Percentiles rank a stretch among this genome's conserved stretches.
phyloP scores from a whole-genome alignment of 2,329 filamentous ascomycete genomes.

The Tolypocladium inflatum region DNA sequence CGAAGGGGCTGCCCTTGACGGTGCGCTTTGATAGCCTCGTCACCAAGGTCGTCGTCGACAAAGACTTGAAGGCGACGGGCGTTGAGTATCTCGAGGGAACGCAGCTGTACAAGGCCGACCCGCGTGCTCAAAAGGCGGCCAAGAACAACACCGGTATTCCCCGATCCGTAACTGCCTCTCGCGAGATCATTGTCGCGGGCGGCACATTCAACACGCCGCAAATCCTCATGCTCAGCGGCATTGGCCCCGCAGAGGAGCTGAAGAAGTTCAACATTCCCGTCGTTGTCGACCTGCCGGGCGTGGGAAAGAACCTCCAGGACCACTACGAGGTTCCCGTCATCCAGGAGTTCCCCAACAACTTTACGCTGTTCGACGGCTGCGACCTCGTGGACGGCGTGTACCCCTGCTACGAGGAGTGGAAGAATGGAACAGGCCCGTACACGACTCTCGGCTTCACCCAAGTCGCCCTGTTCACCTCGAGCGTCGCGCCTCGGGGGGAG shows the following conservation, averaged over 20 bases:
- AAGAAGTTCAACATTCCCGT: conserved; percentile 32
- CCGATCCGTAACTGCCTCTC: conserved; percentile 16
- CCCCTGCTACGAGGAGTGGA: not conserved
- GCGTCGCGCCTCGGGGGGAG: not conserved
- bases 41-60: conserved; percentile 27
- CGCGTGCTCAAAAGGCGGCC: conserved; percentile 5
- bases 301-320: conserved; percentile 50
- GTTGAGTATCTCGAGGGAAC: conserved; percentile 19
- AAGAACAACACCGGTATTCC: conserved; percentile 1
- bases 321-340: conserved; percentile 30
- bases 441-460: not conserved
- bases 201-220: conserved; percentile 42
- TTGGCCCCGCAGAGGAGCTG: conserved; percentile 34
- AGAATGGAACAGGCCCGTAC: not conserved
- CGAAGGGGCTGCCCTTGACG: conserved; percentile 11
- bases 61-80: conserved; percentile 20
- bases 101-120: conserved; percentile 14
- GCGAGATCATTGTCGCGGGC: conserved; percentile 39
- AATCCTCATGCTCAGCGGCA: conserved; percentile 40
- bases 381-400: not conserved
- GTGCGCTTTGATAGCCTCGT: conserved; percentile 17
- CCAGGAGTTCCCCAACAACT: conserved; percentile 11
- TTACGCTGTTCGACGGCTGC: not conserved
- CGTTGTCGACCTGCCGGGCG: conserved; percentile 39
- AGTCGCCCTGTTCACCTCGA: not conserved